phyloP scores from a whole-genome alignment of 352 stramenopile genomes.

The Globisporangium iwayamae region DNA sequence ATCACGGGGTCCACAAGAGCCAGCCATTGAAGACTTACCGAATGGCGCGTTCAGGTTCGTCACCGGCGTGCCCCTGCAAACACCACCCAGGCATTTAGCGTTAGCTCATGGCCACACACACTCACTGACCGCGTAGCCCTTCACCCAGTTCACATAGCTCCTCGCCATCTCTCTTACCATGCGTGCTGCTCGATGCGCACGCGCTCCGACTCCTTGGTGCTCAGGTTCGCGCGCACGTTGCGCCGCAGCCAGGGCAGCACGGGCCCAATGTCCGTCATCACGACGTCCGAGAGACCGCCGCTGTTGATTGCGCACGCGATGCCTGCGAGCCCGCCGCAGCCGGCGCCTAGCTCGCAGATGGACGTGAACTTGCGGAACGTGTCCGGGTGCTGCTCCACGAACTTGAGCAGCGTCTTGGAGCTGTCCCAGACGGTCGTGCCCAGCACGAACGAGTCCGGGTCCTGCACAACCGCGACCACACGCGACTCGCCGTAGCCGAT shows the following conservation, averaged over 20 bases:
- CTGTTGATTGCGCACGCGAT: conserved; percentile 72
- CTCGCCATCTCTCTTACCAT: conserved; percentile 25
- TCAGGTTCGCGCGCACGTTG: conserved; percentile 68
- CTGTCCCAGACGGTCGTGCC: conserved; percentile 84
- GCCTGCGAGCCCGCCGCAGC: conserved; percentile 66
- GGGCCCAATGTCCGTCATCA: conserved; percentile 75
- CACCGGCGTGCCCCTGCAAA: conserved; percentile 52
- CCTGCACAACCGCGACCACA: conserved; percentile 60
- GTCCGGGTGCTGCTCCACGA: conserved; percentile 59
- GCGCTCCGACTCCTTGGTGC: conserved; percentile 47
- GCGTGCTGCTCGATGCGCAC: conserved; percentile 57
- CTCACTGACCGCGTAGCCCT: background rate
- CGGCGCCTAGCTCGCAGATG: conserved; percentile 74
- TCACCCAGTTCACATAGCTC: background rate
- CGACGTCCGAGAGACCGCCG: conserved; percentile 48
- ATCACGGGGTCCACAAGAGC: background rate
- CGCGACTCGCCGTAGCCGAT: conserved; percentile 38
- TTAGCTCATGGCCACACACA: background rate
- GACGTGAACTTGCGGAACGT: conserved; percentile 53
- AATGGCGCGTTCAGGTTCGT: conserved; percentile 56
- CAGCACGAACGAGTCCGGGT: conserved; percentile 80
- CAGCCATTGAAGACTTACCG: conserved; percentile 14
- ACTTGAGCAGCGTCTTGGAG: conserved; percentile 85
- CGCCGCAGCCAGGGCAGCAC: conserved; percentile 75
- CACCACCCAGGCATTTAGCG: background rate